A percentile compares a stretch with the other conserved stretches of the same genome.
phyloP scores from a whole-genome alignment of 345 rosid genomes.

The Salix viminalis region DNA sequence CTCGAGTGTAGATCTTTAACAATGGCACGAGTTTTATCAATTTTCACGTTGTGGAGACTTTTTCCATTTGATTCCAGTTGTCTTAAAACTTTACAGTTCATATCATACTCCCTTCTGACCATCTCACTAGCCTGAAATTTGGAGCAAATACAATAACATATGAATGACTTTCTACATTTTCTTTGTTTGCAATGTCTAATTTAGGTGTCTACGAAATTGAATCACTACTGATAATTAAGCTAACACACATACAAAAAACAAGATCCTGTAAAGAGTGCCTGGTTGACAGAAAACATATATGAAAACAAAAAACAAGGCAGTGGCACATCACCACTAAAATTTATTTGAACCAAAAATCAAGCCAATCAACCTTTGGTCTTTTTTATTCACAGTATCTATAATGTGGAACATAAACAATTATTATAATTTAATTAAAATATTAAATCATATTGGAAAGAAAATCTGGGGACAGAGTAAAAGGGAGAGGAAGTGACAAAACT shows the following conservation, averaged over 20 bases:
- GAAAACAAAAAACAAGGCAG: background rate
- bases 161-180: background rate
- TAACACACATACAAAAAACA: background rate
- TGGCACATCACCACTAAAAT: background rate
- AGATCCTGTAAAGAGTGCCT: background rate
- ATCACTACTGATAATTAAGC: background rate
- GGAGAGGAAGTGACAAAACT: background rate
- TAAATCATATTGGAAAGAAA: background rate
- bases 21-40: slow-evolving; percentile 78
- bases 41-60: slow-evolving; percentile 30
- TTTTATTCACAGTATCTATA: background rate
- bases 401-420: background rate
- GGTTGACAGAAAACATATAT: background rate
- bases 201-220: background rate
- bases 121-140: slow-evolving; percentile 68
- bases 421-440: background rate
- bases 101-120: slow-evolving; percentile 68
- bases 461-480: background rate
- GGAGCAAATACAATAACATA: background rate
- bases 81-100: slow-evolving; percentile 54
- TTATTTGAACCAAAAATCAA: background rate
- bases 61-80: slow-evolving; percentile 67
- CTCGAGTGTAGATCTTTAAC: slow-evolving; percentile 93
- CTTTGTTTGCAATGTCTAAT: background rate
- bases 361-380: background rate